Evolutionary conservation across 108 stramenopile species (phyloP), one percentile per base, ranked within the genome.

Genomic region (Nitzschia sp.): DNA sequence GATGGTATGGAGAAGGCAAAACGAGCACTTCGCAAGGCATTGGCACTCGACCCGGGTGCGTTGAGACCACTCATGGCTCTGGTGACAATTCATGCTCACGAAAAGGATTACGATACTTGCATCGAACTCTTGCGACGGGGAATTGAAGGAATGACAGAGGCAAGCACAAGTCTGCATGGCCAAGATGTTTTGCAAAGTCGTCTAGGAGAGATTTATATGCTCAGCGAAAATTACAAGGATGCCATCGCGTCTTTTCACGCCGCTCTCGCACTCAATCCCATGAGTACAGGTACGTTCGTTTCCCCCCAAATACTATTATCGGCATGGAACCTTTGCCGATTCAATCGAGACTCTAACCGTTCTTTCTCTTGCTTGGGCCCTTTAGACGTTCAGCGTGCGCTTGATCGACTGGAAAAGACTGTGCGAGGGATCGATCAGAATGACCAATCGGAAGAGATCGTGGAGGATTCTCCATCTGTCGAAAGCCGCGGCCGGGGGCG

Each of bases 361-460:
- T n/a, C n/a, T n/a, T n/a, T n/a, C n/a, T n/a, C n/a, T n/a, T n/a
- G n/a, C n/a, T n/a, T n/a, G n/a, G 13, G 6, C 38, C 38, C 38
- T 30, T 17, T 34, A 58, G 71, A 76, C 17, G 90, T 91, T 2
- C 71, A 76, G 46, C 76, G 78, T 38, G 78, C 79, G 1, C 35
- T 94, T 33, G 90, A 94, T 36, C 78, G 87, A n/a, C 50, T 92
- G 25, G 93, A 94, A 64, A 82, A 85, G 52, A 47, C 85, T 9
- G 80, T 94, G 71, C 59, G 75, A 45, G 80, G 84, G 16, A 61
- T 71, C 17, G 84, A 85, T 30, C 60, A 69, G 19, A 55, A 45
- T 27, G 58, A 71, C 25, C 47, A 38, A 21, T 38, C 53, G 2
- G 74, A 73, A 31, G 79, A 84, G 17, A 73, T 76, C 29, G 71